phyloP scores from a whole-genome alignment of 1,284 basidiomycete species.

The Afroboletus lepidellus region DNA sequence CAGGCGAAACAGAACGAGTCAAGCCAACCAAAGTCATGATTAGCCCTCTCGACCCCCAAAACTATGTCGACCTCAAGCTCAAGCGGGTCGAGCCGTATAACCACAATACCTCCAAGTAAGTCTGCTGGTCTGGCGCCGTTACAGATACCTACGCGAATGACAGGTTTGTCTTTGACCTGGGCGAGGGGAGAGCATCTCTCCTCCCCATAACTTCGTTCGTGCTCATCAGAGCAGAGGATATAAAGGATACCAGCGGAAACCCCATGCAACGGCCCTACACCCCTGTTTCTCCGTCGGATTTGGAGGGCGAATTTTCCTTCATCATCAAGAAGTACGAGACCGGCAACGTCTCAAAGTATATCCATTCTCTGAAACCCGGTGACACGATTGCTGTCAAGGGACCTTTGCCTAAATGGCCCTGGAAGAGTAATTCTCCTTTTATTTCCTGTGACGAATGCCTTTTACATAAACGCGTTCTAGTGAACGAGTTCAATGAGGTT shows the following conservation, averaged over 20 bases:
- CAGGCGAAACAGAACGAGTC: slow-evolving; percentile 33
- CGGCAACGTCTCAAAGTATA: slow-evolving; percentile 79
- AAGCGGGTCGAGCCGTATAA: slow-evolving; percentile 88
- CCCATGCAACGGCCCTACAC: slow-evolving; percentile 89
- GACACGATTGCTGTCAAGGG: slow-evolving; percentile 89
- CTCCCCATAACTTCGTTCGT: slow-evolving; percentile 76
- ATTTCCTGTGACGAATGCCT: neutral
- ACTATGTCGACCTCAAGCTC: slow-evolving; percentile 79
- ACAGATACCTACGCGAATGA: slow-evolving; percentile 2
- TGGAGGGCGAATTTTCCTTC: slow-evolving; percentile 75
- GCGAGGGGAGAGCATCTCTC: slow-evolving; percentile 76
- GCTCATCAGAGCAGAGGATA: slow-evolving; percentile 57
- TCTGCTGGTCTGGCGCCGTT: neutral
- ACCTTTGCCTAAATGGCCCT: slow-evolving; percentile 81
- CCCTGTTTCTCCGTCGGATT: slow-evolving; percentile 72
- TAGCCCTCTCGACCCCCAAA: slow-evolving; percentile 70
- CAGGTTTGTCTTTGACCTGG: slow-evolving; percentile 85
- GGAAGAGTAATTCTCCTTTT: slow-evolving; percentile 53
- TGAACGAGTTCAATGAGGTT: slow-evolving; percentile 83
- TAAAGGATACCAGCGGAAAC: slow-evolving; percentile 82
- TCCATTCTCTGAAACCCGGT: slow-evolving; percentile 71
- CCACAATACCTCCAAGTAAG: slow-evolving; percentile 80
- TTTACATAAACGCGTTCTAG: slow-evolving; percentile 39
- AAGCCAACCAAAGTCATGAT: slow-evolving; percentile 46
- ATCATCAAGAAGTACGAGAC: slow-evolving; percentile 86